Evolutionary conservation across 129 eudicot genomes (phyloP).

Genomic region (Artemisia annua): DNA sequence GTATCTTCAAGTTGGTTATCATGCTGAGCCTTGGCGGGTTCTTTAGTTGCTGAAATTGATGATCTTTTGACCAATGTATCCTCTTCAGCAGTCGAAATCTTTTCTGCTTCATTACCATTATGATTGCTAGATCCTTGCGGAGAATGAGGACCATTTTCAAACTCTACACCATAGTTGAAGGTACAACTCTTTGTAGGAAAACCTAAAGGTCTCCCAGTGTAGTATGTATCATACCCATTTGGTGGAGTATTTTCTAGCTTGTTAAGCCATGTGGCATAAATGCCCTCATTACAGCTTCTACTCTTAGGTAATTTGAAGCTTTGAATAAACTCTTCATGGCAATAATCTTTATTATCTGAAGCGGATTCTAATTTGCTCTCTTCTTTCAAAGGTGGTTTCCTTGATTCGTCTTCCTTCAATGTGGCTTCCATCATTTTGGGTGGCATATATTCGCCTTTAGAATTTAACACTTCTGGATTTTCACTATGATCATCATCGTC

Average conservation of each 20-base stretch:
- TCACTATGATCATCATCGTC: slow-evolving; percentile 11
- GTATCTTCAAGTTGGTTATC: slow-evolving; percentile 38
- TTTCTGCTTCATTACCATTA: slow-evolving; percentile 35
- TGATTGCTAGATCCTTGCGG: slow-evolving; percentile 12
- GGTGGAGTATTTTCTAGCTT: slow-evolving; percentile 42
- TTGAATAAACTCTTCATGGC: slow-evolving; percentile 27
- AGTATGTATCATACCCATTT: slow-evolving; percentile 42
- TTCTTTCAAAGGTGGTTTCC: slow-evolving; percentile 20
- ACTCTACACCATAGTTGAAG: slow-evolving; percentile 39
- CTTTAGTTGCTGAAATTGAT: slow-evolving; percentile 27
- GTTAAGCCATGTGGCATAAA: slow-evolving; percentile 34
- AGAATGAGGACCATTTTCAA: slow-evolving; percentile 34
- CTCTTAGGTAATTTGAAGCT: slow-evolving; percentile 51
- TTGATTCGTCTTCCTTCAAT: not conserved
- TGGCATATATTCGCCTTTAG: slow-evolving; percentile 19
- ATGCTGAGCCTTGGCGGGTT: slow-evolving; percentile 22
- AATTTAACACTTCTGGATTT: slow-evolving; percentile 19
- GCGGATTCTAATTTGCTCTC: slow-evolving; percentile 13
- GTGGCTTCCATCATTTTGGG: slow-evolving; percentile 9
- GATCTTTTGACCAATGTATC: slow-evolving; percentile 8
- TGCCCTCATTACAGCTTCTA: slow-evolving; percentile 58
- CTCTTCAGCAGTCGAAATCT: slow-evolving; percentile 28
- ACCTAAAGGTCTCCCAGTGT: slow-evolving; percentile 41
- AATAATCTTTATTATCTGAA: not conserved
- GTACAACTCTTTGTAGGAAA: slow-evolving; percentile 40